These are phyloP conservation scores for Bauhinia variegata DNA, from an alignment of 306 rosid genomes.

Conservation along the genomic window DNA sequence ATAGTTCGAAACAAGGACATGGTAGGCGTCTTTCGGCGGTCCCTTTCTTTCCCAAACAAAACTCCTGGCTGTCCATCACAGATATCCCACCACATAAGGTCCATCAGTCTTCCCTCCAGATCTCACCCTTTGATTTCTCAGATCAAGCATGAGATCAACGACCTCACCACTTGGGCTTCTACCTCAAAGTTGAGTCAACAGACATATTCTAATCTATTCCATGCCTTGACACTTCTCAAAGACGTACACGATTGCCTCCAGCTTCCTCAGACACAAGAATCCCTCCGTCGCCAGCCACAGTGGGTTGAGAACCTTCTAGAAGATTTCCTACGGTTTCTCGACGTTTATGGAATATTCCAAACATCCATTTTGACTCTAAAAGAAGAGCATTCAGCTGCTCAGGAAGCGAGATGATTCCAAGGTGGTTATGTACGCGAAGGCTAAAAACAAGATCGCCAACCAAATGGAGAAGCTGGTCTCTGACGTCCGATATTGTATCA, in stretches of 20 bases:
- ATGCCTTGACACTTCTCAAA: slow-evolving; percentile 59
- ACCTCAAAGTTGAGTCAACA: slow-evolving; percentile 32
- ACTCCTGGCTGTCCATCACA: slow-evolving; percentile 53
- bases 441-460: slow-evolving; percentile 50
- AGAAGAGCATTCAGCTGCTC: slow-evolving; percentile 69
- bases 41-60: slow-evolving; percentile 79
- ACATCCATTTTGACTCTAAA: slow-evolving; percentile 53
- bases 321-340: slow-evolving; percentile 68
- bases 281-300: slow-evolving; percentile 58
- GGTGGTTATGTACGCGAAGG: slow-evolving; percentile 41
- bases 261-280: slow-evolving; percentile 76
- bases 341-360: slow-evolving; percentile 75
- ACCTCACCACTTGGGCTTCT: slow-evolving; percentile 49
- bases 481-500: slow-evolving; percentile 40
- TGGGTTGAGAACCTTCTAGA: slow-evolving; percentile 74
- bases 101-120: slow-evolving; percentile 90
- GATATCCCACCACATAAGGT: slow-evolving; percentile 73
- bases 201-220: slow-evolving; percentile 50
- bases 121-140: slow-evolving; percentile 82
- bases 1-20: slow-evolving; percentile 26
- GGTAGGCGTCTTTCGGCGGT: slow-evolving; percentile 88
- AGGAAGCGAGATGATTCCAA: slow-evolving; percentile 64
- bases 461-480: slow-evolving; percentile 63
- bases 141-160: slow-evolving; percentile 59
- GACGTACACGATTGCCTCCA: slow-evolving; percentile 64